These are phyloP conservation scores for Botryotinia calthae DNA, from an alignment of 2,329 filamentous ascomycete genomes.

Conservation along the genomic window DNA sequence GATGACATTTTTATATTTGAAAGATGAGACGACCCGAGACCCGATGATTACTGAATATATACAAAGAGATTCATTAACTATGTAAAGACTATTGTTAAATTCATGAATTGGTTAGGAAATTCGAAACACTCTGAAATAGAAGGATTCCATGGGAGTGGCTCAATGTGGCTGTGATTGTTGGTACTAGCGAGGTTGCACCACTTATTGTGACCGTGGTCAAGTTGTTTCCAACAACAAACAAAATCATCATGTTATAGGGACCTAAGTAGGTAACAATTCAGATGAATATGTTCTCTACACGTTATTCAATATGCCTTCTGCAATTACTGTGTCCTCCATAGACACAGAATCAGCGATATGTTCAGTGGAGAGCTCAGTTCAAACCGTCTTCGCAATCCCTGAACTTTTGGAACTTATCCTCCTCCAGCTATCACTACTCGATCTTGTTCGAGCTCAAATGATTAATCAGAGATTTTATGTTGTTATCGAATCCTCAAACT, in stretches of 20 bases:
- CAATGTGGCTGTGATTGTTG: constrained; percentile 7
- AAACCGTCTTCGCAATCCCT: constrained; percentile 15
- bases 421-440: constrained; percentile 12
- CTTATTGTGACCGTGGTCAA: neutral
- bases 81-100: neutral
- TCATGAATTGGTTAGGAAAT: neutral
- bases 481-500: constrained; percentile 14
- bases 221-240: neutral
- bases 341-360: neutral
- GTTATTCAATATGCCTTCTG: neutral
- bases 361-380: neutral
- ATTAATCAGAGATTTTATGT: neutral
- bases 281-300: neutral
- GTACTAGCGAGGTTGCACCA: neutral
- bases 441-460: constrained; percentile 20
- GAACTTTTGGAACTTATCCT: constrained; percentile 19
- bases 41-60: neutral
- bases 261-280: neutral
- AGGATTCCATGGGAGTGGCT: constrained; percentile 1
- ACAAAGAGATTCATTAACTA: neutral
- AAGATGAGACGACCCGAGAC: neutral
- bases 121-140: neutral
- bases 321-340: neutral
- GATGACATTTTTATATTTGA: neutral
- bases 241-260: neutral